Base-by-base conservation (phyloP, 2,329 filamentous ascomycete genomes). In the Fusarium zealandicum region DNA sequence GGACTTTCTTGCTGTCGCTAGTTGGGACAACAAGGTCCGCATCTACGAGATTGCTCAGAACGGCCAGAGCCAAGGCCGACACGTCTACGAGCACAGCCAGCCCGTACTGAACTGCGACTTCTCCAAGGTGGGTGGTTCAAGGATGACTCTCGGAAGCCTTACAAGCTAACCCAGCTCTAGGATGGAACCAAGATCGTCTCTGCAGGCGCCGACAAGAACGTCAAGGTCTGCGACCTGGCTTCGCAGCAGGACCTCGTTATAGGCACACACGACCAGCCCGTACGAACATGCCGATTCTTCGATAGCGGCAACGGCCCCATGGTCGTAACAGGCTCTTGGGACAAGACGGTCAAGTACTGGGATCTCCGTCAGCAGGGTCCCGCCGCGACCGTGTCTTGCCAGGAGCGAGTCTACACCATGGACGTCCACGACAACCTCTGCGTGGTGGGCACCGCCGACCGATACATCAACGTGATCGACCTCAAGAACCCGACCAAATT, bases 1-100 rank as follows among this genome's bases (percentile, higher is more conserved):
- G 69, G 92, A 98, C 68, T 90, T 96, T 72, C 82, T 99, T 14
- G 92, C 93, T 18, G 90, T 97, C 30, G 81, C 92, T 40, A 96
- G 92, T 67, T 99, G 95, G 95, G 95, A 99, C 77, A 96, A 96
- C 80, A 96, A 96, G 74, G 92, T 98, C 60, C 89, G 93, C 70
- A 93, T 99, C 72, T 99, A 98, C 78, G 92, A 98, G 75, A 92
- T 98, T 71, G 86, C 88, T 62, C 77, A 76, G 51, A 86, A 86
- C 63, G 92, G 92, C 36, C 84, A 90, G 71, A 93, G 90, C 69
- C 86, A 92, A 72, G 92, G 92, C 42, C 93, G 93, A 70, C 92
- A 92, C 59, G 79, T 89, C 54, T 96, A 95, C 70, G 90, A 96
- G 65, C 91, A 96, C 75, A 89, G 92, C 63, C 90, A 83, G 37